Conservation (phyloP, 495 filamentous ascomycete genomes). For the Evernia prunastri region DNA sequence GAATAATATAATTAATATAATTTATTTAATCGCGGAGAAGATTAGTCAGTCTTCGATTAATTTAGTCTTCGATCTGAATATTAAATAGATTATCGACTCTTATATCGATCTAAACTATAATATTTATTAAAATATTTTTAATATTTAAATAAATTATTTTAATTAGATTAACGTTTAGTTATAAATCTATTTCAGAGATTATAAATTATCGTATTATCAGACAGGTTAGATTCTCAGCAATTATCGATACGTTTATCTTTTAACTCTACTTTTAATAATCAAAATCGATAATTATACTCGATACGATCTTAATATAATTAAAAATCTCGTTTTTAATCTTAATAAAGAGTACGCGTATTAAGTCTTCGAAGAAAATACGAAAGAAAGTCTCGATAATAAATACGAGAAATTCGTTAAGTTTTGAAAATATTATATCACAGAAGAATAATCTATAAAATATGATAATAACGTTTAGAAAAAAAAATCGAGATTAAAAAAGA, state of each 20-base stretch:
- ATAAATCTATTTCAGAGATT: background rate
- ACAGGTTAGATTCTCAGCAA: no score
- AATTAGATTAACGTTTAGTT: background rate
- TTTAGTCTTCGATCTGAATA: background rate
- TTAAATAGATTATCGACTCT: background rate
- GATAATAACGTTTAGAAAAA: no score
- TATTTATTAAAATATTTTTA: background rate
- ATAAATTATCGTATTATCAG: background rate
- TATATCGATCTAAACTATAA: background rate
- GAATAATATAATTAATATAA: background rate
- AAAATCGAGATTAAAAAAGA: no score
- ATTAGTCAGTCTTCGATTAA: background rate
- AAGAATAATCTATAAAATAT: background rate
- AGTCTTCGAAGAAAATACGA: background rate
- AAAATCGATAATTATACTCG: no score
- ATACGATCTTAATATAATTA: background rate
- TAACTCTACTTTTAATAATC: no score
- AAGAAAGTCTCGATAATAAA: background rate
- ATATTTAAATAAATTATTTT: background rate
- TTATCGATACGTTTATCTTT: no score
- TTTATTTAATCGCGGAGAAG: background rate
- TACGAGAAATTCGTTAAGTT: background rate
- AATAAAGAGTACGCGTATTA: background rate
- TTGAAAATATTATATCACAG: background rate
- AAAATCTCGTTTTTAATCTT: background rate